phyloP scores from a whole-genome alignment of 2,329 filamentous ascomycete species.

The Colletotrichum somersetense region DNA sequence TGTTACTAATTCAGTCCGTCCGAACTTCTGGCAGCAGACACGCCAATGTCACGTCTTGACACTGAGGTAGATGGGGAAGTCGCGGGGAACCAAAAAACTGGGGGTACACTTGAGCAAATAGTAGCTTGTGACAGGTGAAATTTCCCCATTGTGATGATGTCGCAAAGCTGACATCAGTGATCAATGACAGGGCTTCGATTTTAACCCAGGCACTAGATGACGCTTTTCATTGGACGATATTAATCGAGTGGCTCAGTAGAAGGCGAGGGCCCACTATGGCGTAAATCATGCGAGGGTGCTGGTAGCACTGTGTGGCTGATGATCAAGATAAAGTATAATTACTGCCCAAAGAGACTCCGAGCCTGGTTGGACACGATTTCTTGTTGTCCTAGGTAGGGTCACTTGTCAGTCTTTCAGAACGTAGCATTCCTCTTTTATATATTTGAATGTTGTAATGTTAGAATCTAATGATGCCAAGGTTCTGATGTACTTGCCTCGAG shows the following conservation, averaged over 20 bases:
- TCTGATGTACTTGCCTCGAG: not conserved
- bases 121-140: not conserved
- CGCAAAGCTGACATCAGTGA: conserved; percentile 22
- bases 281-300: not conserved
- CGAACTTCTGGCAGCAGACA: conserved; percentile 16
- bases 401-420: not conserved
- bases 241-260: conserved; percentile 1
- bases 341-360: not conserved
- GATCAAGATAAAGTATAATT: conserved; percentile 31
- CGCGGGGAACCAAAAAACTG: not conserved
- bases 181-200: conserved; percentile 17
- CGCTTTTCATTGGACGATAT: not conserved
- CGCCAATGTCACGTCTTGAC: conserved; percentile 4
- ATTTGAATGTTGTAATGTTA: not conserved
- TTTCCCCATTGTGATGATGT: not conserved
- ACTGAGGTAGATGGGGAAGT: not conserved
- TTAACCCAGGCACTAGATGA: conserved; percentile 1
- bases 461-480: not conserved
- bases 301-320: conserved; percentile 29
- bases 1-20: conserved; percentile 16
- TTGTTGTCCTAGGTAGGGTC: too few relatives aligned
- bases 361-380: not conserved
- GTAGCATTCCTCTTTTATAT: not conserved
- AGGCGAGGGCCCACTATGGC: not conserved
- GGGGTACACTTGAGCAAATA: not conserved